Conservation (phyloP, 805 yeast genomes). For the Myxozyma melibiosi region DNA sequence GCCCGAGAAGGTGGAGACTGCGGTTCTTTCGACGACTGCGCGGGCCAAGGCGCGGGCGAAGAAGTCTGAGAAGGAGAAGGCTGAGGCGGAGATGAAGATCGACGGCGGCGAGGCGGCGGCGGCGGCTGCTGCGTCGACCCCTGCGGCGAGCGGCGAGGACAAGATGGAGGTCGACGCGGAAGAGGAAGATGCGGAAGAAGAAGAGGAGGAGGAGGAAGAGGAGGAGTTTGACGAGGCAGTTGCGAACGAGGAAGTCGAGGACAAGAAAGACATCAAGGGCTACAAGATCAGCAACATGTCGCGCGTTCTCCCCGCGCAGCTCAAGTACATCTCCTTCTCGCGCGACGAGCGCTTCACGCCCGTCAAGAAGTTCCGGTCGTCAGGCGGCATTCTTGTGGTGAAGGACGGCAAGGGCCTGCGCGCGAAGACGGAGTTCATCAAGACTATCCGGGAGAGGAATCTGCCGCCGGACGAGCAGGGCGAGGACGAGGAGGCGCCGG, state of each 20-base stretch:
- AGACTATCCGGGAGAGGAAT: slow-evolving; percentile 87
- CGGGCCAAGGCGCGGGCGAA: slow-evolving; percentile 92
- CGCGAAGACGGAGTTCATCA: slow-evolving; percentile 51
- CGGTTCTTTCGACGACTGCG: slow-evolving; percentile 90
- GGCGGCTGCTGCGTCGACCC: slow-evolving; percentile 19
- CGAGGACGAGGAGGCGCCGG: slow-evolving; percentile 54
- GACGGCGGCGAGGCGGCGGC: slow-evolving; percentile 34
- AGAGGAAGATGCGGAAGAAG: slow-evolving; percentile 36
- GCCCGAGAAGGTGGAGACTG: slow-evolving; percentile 87
- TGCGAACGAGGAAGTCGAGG: slow-evolving; percentile 42
- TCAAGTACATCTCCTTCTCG: slow-evolving; percentile 75
- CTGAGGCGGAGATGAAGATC: slow-evolving; percentile 54
- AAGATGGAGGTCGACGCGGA: slow-evolving; percentile 32
- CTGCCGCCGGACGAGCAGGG: slow-evolving; percentile 71
- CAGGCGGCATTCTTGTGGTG: slow-evolving; percentile 70
- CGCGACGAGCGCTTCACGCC: slow-evolving; percentile 80
- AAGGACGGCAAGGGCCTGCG: slow-evolving; percentile 49
- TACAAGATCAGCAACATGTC: slow-evolving; percentile 76
- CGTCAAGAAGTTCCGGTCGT: slow-evolving; percentile 56
- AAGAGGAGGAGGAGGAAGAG: slow-evolving; percentile 44
- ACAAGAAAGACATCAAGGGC: slow-evolving; percentile 63
- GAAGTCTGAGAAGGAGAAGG: slow-evolving; percentile 59
- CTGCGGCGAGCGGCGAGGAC: slow-evolving; percentile 29
- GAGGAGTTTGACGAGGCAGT: slow-evolving; percentile 33
- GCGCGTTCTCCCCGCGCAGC: slow-evolving; percentile 86